Evolutionary conservation across 768 basidiomycete species (phyloP).

Genomic region (Kwoniella europaea): DNA sequence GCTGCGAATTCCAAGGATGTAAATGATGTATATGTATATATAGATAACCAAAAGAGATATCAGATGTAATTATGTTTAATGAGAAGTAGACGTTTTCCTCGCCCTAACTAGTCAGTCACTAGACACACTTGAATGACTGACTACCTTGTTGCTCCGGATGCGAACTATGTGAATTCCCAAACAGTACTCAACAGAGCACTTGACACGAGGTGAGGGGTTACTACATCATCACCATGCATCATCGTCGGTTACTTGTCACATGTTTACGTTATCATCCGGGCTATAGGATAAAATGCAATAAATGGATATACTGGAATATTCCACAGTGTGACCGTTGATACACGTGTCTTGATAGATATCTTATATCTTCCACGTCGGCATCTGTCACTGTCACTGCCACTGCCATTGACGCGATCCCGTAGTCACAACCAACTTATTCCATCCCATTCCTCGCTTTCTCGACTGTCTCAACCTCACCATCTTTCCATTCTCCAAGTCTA

Average conservation of each 20-base stretch:
- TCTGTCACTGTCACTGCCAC: background rate
- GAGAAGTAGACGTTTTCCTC: background rate
- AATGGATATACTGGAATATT: constrained; percentile 16
- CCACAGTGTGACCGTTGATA: background rate
- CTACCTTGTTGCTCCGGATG: too few species aligned
- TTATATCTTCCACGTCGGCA: constrained; percentile 29
- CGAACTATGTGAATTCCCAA: background rate
- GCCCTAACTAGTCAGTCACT: background rate
- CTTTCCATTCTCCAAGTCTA: too few species aligned
- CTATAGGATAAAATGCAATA: constrained; percentile 13
- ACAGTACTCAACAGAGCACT: background rate
- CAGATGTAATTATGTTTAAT: too few species aligned
- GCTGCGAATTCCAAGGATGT: background rate
- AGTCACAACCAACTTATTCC: constrained; percentile 5
- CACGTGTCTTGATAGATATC: constrained; percentile 5
- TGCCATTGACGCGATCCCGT: constrained; percentile 19
- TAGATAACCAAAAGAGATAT: too few species aligned
- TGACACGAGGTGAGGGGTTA: background rate
- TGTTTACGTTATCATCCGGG: constrained; percentile 15
- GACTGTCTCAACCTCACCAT: too few species aligned
- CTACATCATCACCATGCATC: background rate
- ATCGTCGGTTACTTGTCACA: background rate
- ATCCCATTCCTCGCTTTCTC: constrained; percentile 19
- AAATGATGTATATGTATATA: too few species aligned
- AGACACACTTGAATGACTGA: background rate